Evolutionary conservation across 805 yeast species (phyloP), one percentile per base, ranked within the genome.

Genomic region (Wickerhamomyces chambardii): DNA sequence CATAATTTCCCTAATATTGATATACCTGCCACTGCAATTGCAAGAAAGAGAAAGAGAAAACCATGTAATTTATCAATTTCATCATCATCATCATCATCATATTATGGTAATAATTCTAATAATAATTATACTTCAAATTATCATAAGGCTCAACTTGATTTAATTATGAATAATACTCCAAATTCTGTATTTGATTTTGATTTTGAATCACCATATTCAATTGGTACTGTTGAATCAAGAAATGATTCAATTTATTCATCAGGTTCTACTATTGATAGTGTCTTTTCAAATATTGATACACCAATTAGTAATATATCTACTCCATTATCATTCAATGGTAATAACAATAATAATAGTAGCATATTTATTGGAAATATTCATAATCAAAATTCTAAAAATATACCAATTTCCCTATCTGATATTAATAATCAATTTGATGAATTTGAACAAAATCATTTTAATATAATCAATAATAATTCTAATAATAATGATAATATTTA

Each of bases 1-100:
- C 42, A 48, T 18, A 51, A 51, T 33, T 48, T 48, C 12, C 26
- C 7, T 11, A 24, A 24, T 24, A 24, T 11, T 11, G n/a, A 24
- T 24, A 24, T 24, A 11, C 27, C 27, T 24, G 27, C 27, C 9
- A 24, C 14, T 11, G 5, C 12, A 24, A 11, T 24, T 11, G 27
- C 7, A 24, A 24, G 27, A 24, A 24, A 24, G 27, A 24, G 27
- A 24, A 24, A 24, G 27, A 24, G 27, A 24, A 15, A 15, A 15
- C 22, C 32, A 8, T 22, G 16, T 22, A 22, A 16, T 10, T 24
- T 28, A n/a, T 8, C 25, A 4, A 21, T 12, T 7, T 30, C 28
- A 11, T 22, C 32, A 15, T 15, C 16, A n/a, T 14, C 14, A 4
- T 22, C 32, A 22, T 15, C 19, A 15, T 24, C 32, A 5, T 6